These are phyloP conservation scores for Echinosphaeria canescens DNA, from an alignment of 2,329 filamentous ascomycete genomes.

Conservation along the genomic window DNA sequence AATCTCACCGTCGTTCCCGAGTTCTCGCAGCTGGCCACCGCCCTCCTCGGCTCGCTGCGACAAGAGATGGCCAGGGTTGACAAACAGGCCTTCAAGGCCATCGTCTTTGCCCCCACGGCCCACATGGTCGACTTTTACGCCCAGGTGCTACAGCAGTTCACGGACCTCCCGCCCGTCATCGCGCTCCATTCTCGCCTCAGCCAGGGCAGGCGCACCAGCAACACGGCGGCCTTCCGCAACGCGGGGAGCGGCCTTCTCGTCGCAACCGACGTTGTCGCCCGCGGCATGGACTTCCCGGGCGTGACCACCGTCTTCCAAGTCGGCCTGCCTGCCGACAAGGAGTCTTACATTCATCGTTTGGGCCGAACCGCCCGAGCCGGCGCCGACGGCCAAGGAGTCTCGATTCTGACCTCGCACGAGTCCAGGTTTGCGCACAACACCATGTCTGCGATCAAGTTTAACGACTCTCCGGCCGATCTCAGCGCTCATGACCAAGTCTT, in stretches of 20 bases:
- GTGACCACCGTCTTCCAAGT: not conserved
- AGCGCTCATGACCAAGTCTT: too few relatives aligned
- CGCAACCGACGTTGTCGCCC: constrained; percentile 49
- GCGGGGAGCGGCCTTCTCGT: constrained; percentile 31
- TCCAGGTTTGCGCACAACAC: constrained; percentile 6
- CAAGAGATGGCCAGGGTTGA: too few relatives aligned
- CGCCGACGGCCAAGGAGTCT: constrained; percentile 7
- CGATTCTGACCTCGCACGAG: constrained; percentile 8
- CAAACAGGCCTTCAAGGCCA: constrained; percentile 51
- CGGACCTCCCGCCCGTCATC: constrained; percentile 18
- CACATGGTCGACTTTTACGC: constrained; percentile 27
- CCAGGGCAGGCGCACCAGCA: constrained; percentile 25
- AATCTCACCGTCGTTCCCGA: constrained; percentile 47
- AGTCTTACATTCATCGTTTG: constrained; percentile 39
- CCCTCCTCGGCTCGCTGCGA: too few relatives aligned
- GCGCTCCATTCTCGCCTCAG: constrained; percentile 27
- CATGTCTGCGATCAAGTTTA: constrained; percentile 8
- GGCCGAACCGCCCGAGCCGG: constrained; percentile 16
- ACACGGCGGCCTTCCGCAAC: constrained; percentile 40
- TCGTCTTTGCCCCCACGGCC: constrained; percentile 53
- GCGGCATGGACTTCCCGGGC: constrained; percentile 33
- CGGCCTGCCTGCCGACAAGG: constrained; percentile 14
- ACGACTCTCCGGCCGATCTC: too few relatives aligned
- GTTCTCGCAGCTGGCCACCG: constrained; percentile 34
- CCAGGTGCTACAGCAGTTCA: constrained; percentile 15